Evolutionary conservation across 2,329 filamentous ascomycete species (phyloP), one percentile per base, ranked within the genome.

Genomic region (Monosporascus ibericus): DNA sequence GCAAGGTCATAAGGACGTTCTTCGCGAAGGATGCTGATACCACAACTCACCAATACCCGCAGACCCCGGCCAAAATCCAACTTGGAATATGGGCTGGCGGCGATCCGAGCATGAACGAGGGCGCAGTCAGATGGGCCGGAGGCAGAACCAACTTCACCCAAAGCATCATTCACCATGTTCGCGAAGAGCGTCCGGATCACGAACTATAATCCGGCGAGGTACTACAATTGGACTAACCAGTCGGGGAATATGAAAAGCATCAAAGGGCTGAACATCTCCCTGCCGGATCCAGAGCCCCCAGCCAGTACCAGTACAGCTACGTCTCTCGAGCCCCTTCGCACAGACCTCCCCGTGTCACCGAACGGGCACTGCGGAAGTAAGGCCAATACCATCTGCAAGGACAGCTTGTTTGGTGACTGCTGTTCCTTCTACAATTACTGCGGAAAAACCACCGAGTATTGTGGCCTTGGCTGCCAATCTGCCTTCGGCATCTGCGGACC

Each of bases 171-270:
- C 40, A 58, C 53, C 2, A 55, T 53, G 48, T 60, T 54, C 24
- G 57, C 59, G 2, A 52, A 48, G 39, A 58, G 51, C 22, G 58
- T 59, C 18, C 51, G 51, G 9, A 57, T 60, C 46, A 58, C 51
- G 7, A 59, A 60, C 39, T 58, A 60, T 37, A 56, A 59, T n/a
- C 57, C 58, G 18, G 58, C 58, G 4, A 50, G 24, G 24, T 50
- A 54, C 25, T 60, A 56, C 39, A 58, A 58, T 48, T 60, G 53
- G 52, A 59, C 49, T 11, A 57, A 58, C 44, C 52, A 58, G 51
- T 53, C 53, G 14, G 54, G 54, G 8, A 54, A 49, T 44, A 50
- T 24, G 24, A 48, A 52, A 24, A 54, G 54, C 44, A 56, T 56
- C 38, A 56, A 56, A 34, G 36, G 27, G 24, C 24, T 52, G 44